Base-by-base conservation (phyloP, 2,329 filamentous ascomycete genomes). In the Ilyonectria destructans region DNA sequence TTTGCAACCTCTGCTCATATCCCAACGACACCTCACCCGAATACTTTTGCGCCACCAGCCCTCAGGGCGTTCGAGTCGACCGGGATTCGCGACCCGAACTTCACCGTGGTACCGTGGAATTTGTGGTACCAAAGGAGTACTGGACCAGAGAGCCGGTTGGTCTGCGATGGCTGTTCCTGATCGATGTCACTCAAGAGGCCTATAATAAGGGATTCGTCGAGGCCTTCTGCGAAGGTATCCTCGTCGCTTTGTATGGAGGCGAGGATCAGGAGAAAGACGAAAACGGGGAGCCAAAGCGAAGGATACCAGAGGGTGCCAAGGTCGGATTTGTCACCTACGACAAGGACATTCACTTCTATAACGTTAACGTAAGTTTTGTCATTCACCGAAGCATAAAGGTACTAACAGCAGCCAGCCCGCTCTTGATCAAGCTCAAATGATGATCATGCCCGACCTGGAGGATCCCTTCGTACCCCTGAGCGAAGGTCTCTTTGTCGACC, bases 311-410 rank as follows among this genome's bases (percentile, higher is more conserved):
- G 60, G 95, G 94, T 13, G 90, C 93, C 56, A 97, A 94, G 83
- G 91, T 99, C 69, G 96, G 96, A 57, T 97, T 99, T 79, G 91
- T 98, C 70, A 98, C 96, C 1, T 99, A 92, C 80, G 96, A 99
- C 84, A 96, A 94, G 81, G 95, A 98, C 76, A 93, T 99, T 67
- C 96, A 99, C 79, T 99, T 98, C 80, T 99, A 98, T 85, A 98
- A 98, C 77, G 90, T 97, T 75, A 94, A 91, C 77, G 91, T 93
- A 85, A 84, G 91, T 87, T 37, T 58, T 10, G 17, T 15, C 10
- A 29, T 19, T 45, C 17, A 21, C 1, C 49, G 21, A 1, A 17
- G 37, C 8, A 46, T 19, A 17, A 6, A 35, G 26, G 67, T 69
- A 51, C 74, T 72, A 65, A 80, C 56, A 19, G n/a, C 10, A 19